A percentile compares a stretch with the other conserved stretches of the same genome.
Conservation (phyloP, 257 asterid genomes). For the Penstemon eatonii region DNA sequence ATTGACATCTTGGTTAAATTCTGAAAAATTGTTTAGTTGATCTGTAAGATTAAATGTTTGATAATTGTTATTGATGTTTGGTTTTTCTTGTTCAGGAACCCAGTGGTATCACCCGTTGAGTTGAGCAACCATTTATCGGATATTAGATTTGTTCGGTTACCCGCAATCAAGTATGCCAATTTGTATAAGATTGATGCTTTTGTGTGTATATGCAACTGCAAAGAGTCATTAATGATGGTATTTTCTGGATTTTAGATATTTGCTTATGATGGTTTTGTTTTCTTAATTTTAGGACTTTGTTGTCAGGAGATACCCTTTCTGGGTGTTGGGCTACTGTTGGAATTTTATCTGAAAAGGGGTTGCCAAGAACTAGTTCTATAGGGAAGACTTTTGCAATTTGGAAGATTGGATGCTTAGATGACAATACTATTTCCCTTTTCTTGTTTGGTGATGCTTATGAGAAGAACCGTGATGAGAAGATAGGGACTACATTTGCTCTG, state of each 20-base stretch:
- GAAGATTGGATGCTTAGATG: conserved; percentile 81
- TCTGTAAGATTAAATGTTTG: not conserved
- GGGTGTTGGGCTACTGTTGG: conserved; percentile 98
- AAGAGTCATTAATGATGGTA: conserved; percentile 19
- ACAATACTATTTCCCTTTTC: conserved; percentile 60
- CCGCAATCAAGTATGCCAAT: conserved; percentile 72
- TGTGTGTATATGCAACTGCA: not conserved
- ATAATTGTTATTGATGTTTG: not conserved
- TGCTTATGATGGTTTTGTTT: conserved; percentile 29
- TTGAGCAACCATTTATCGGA: conserved; percentile 87
- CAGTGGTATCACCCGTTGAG: conserved; percentile 63
- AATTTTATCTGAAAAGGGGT: conserved; percentile 66
- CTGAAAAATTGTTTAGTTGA: not conserved
- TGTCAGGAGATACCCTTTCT: conserved; percentile 72
- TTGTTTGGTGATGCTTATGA: conserved; percentile 91
- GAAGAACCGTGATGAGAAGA: conserved; percentile 60
- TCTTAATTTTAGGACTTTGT: conserved; percentile 48
- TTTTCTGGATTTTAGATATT: conserved; percentile 45
- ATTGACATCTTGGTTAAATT: not conserved
- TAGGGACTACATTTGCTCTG: conserved; percentile 69
- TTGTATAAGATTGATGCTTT: not conserved
- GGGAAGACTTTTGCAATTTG: conserved; percentile 77
- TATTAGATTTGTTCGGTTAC: conserved; percentile 73
- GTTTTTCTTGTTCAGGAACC: conserved; percentile 54
- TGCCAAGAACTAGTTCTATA: conserved; percentile 73